These are phyloP conservation scores for Aspergillus olivimuriae DNA, from an alignment of 495 filamentous ascomycete genomes.

Conservation along the genomic window DNA sequence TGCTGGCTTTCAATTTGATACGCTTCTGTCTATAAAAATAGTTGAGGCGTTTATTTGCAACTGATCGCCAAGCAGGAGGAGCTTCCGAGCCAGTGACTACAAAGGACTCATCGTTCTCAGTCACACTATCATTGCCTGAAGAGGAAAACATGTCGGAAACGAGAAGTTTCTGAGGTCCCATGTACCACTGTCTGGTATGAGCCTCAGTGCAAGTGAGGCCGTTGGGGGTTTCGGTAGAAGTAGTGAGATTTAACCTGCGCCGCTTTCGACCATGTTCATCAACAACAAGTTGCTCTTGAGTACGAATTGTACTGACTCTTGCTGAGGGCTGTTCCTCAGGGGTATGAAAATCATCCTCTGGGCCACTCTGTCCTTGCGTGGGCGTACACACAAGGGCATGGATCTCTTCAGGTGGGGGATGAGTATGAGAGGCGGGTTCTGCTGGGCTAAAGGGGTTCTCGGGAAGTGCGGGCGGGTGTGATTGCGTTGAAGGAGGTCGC, in stretches of 20 bases:
- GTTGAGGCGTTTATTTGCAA: slow-evolving; percentile 20
- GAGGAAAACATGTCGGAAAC: slow-evolving; percentile 21
- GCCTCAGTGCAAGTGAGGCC: not conserved
- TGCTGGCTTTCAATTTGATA: slow-evolving; percentile 7
- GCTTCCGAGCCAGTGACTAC: slow-evolving; percentile 11
- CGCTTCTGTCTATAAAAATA: slow-evolving; percentile 19
- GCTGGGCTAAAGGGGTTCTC: no score
- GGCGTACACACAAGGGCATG: no score
- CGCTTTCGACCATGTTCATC: slow-evolving; percentile 39
- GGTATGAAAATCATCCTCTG: no score
- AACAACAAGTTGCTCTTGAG: slow-evolving; percentile 23
- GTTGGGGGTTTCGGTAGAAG: not conserved
- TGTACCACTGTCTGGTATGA: slow-evolving; percentile 19
- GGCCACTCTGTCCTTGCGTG: no score
- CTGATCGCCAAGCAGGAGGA: slow-evolving; percentile 17
- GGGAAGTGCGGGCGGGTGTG: no score
- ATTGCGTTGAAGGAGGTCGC: no score
- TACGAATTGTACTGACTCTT: not conserved
- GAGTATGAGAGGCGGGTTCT: no score
- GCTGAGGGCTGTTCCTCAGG: not conserved
- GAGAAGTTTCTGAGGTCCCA: slow-evolving; percentile 19
- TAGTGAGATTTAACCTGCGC: slow-evolving; percentile 20
- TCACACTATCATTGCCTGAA: slow-evolving; percentile 4
- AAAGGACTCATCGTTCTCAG: slow-evolving; percentile 14
- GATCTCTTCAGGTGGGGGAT: no score